A percentile compares a stretch with the other conserved stretches of the same genome.
Evolutionary conservation across 2,329 filamentous ascomycete species (phyloP).

Genomic region (Plectosphaerella plurivora): DNA sequence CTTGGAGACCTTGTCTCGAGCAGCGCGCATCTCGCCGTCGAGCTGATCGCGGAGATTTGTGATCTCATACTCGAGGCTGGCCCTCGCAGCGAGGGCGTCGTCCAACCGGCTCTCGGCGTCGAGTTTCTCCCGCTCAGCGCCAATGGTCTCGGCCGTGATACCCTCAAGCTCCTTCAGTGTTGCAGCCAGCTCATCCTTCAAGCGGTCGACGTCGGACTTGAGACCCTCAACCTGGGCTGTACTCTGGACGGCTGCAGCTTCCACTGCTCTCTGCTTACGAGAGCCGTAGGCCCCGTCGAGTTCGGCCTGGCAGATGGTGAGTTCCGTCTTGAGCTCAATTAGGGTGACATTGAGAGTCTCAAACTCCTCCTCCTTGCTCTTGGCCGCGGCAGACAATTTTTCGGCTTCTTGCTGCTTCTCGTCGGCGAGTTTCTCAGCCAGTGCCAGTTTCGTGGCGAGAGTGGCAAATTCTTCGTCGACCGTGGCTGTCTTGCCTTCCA

Average conservation of each 20-base stretch:
- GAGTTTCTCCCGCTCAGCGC: slow-evolving; percentile 45
- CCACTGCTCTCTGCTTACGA: slow-evolving; percentile 53
- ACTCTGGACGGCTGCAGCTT: slow-evolving; percentile 50
- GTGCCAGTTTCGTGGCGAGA: slow-evolving; percentile 30
- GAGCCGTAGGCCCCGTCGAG: slow-evolving; percentile 58
- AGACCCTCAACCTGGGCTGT: slow-evolving; percentile 40
- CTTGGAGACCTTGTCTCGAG: slow-evolving; percentile 29
- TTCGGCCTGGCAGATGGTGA: slow-evolving; percentile 57
- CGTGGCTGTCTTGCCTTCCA: slow-evolving; percentile 28
- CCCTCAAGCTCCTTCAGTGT: slow-evolving; percentile 49
- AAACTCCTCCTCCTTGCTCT: slow-evolving; percentile 45
- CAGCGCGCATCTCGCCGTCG: slow-evolving; percentile 34
- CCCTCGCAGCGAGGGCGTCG: slow-evolving; percentile 27
- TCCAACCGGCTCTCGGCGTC: slow-evolving; percentile 38
- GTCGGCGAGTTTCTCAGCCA: slow-evolving; percentile 19
- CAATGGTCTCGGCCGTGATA: slow-evolving; percentile 48
- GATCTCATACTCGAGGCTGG: slow-evolving; percentile 33
- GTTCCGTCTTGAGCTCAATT: slow-evolving; percentile 57
- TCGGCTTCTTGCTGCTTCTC: slow-evolving; percentile 38
- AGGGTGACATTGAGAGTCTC: slow-evolving; percentile 47
- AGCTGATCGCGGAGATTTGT: slow-evolving; percentile 29
- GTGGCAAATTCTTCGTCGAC: slow-evolving; percentile 31
- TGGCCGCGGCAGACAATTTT: slow-evolving; percentile 29
- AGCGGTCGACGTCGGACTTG: slow-evolving; percentile 40
- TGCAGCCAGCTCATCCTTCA: slow-evolving; percentile 45